phyloP scores from a whole-genome alignment of 805 yeast genomes.

The Cyberlindnera subsufficiens region DNA sequence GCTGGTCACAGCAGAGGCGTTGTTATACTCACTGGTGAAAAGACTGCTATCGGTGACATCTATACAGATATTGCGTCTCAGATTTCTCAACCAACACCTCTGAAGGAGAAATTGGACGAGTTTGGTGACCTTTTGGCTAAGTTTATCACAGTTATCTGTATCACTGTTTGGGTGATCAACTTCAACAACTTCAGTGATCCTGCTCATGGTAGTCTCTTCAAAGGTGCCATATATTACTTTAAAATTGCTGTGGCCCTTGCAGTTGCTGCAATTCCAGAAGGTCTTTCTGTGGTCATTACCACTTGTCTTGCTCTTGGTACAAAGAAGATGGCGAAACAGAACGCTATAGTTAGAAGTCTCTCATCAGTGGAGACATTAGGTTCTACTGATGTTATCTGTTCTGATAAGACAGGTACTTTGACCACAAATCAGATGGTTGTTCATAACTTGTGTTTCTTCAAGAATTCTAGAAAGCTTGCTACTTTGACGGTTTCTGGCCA shows the following conservation, averaged over 20 bases:
- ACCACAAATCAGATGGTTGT: slow-evolving; percentile 48
- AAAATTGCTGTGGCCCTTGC: slow-evolving; percentile 44
- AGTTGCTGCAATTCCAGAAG: slow-evolving; percentile 51
- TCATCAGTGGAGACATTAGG: slow-evolving; percentile 56
- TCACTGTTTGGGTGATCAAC: slow-evolving; percentile 40
- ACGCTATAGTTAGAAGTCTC: slow-evolving; percentile 42
- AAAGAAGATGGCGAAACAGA: slow-evolving; percentile 39
- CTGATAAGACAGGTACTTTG: slow-evolving; percentile 41
- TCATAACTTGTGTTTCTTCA: slow-evolving; percentile 28
- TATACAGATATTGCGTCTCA: slow-evolving; percentile 38
- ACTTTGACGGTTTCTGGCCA: slow-evolving; percentile 35
- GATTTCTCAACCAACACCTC: slow-evolving; percentile 30
- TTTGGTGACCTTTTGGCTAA: slow-evolving; percentile 36
- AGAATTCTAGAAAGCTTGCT: slow-evolving; percentile 21
- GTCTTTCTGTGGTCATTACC: slow-evolving; percentile 46
- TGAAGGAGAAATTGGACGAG: slow-evolving; percentile 31
- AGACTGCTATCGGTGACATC: slow-evolving; percentile 44
- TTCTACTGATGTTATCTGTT: slow-evolving; percentile 42
- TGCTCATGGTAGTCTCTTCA: slow-evolving; percentile 36
- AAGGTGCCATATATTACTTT: slow-evolving; percentile 43
- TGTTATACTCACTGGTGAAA: slow-evolving; percentile 41
- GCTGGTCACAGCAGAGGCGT: slow-evolving; percentile 39
- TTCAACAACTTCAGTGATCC: slow-evolving; percentile 34
- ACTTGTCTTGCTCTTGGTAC: slow-evolving; percentile 47
- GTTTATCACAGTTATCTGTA: slow-evolving; percentile 39